Percentiles rank a stretch among this genome's conserved stretches.
phyloP scores from a whole-genome alignment of 2,329 filamentous ascomycete genomes.

The Botryotinia calthae region DNA sequence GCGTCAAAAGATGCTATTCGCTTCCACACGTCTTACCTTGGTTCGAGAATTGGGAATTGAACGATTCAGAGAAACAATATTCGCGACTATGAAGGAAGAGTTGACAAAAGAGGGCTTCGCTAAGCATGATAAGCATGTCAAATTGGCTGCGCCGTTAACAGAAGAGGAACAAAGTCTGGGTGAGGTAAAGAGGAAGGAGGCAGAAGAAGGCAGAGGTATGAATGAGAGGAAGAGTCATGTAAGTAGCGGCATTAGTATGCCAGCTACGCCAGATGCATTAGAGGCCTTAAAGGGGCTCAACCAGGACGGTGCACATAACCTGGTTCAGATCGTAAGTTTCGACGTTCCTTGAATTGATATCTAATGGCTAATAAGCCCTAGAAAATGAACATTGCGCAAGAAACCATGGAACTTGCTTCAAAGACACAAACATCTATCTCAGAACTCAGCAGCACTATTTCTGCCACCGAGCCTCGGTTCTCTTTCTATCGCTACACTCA shows the following conservation, averaged over 20 bases:
- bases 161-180: slow-evolving; percentile 72
- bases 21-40: slow-evolving; percentile 71
- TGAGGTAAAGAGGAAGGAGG: slow-evolving; percentile 72
- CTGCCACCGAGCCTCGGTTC: slow-evolving; percentile 68
- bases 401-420: slow-evolving; percentile 65
- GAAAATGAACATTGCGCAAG: slow-evolving; percentile 70
- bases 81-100: slow-evolving; percentile 68
- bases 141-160: slow-evolving; percentile 67
- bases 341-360: background rate
- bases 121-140: slow-evolving; percentile 67
- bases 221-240: slow-evolving; percentile 52
- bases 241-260: slow-evolving; percentile 45
- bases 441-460: slow-evolving; percentile 60
- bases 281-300: slow-evolving; percentile 60
- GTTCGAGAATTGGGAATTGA: slow-evolving; percentile 75
- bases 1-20: slow-evolving; percentile 84
- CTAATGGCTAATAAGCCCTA: slow-evolving; percentile 36
- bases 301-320: slow-evolving; percentile 45
- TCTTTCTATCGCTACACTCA: slow-evolving; percentile 71
- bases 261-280: slow-evolving; percentile 60
- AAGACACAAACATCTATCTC: slow-evolving; percentile 52
- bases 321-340: slow-evolving; percentile 64
- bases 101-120: slow-evolving; percentile 67
- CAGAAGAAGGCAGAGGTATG: slow-evolving; percentile 69
- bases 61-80: slow-evolving; percentile 73